These are phyloP conservation scores for Wickerhamomyces kurtzmanii DNA, from an alignment of 805 yeast genomes.

Conservation along the genomic window DNA sequence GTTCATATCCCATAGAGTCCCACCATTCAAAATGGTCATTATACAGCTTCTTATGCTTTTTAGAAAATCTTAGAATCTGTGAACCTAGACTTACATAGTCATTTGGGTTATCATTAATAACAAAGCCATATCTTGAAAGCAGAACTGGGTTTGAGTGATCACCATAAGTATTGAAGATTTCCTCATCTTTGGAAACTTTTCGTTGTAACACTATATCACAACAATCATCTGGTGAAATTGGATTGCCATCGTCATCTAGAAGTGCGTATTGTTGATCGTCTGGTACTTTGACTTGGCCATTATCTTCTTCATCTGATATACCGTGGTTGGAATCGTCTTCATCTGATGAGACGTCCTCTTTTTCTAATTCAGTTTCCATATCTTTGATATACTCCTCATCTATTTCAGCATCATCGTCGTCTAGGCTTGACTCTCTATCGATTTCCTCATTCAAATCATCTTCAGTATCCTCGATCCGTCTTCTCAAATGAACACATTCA, in stretches of 20 bases:
- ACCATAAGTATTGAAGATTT: conserved; percentile 80
- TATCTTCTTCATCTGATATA: conserved; percentile 7
- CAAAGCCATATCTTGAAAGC: conserved; percentile 74
- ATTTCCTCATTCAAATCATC: conserved; percentile 9
- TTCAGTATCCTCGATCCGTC: conserved; percentile 11
- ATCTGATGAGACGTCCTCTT: conserved; percentile 6
- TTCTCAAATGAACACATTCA: conserved; percentile 28
- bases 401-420: conserved; percentile 14
- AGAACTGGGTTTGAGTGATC: conserved; percentile 56
- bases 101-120: conserved; percentile 38
- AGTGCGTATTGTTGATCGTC: conserved; percentile 18
- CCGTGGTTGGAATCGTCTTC: conserved; percentile 7
- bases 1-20: conserved; percentile 32
- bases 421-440: conserved; percentile 6
- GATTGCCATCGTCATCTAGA: conserved; percentile 19
- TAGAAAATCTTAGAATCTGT: conserved; percentile 28
- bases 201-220: conserved; percentile 57
- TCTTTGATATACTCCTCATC: conserved; percentile 18
- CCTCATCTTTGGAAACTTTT: conserved; percentile 37
- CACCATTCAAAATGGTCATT: conserved; percentile 37
- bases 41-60: conserved; percentile 20
- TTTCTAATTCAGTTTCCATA: conserved; percentile 14
- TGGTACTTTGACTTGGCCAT: conserved; percentile 14
- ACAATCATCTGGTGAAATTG: conserved; percentile 38
- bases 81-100: conserved; percentile 51